Evolutionary conservation across 306 rosid species (phyloP).

Genomic region (Betula pendula): DNA sequence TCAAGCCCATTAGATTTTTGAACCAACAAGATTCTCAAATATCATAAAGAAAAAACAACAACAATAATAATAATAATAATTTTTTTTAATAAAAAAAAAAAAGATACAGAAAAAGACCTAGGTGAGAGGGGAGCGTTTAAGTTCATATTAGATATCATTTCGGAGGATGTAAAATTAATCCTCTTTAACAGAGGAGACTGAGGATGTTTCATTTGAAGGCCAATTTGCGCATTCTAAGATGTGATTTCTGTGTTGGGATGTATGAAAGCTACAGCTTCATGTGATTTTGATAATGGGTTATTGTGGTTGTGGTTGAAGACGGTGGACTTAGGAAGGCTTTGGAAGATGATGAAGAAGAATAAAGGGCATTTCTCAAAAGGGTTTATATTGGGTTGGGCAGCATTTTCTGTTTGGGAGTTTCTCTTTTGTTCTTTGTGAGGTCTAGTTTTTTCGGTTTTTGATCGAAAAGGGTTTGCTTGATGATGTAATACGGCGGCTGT

Average conservation of each 20-base stretch:
- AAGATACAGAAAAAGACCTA: constrained; percentile 40
- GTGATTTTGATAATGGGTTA: background rate
- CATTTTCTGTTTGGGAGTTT: too few relatives aligned
- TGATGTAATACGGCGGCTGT: too few relatives aligned
- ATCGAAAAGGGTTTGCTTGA: too few relatives aligned
- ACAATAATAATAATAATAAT: background rate
- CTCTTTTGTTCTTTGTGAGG: too few relatives aligned
- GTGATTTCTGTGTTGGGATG: constrained; percentile 42
- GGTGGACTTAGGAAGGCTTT: constrained; percentile 12
- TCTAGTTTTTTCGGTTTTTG: too few relatives aligned
- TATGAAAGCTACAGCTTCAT: constrained; percentile 23
- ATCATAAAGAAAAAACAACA: background rate
- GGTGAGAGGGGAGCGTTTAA: constrained; percentile 52
- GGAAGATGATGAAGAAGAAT: constrained; percentile 13
- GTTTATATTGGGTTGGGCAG: constrained; percentile 53
- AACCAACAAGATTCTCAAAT: background rate
- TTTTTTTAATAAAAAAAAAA: too few relatives aligned
- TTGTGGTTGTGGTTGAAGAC: constrained; percentile 24
- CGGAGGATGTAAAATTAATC: too few relatives aligned
- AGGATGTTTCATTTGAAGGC: constrained; percentile 70
- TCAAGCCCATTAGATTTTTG: constrained; percentile 3
- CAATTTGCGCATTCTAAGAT: constrained; percentile 63
- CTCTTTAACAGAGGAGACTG: constrained; percentile 69
- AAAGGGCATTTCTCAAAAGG: constrained; percentile 42
- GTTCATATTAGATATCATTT: constrained; percentile 67